Evolutionary conservation across 2,329 filamentous ascomycete species (phyloP).

Genomic region (Botryotinia globosa): DNA sequence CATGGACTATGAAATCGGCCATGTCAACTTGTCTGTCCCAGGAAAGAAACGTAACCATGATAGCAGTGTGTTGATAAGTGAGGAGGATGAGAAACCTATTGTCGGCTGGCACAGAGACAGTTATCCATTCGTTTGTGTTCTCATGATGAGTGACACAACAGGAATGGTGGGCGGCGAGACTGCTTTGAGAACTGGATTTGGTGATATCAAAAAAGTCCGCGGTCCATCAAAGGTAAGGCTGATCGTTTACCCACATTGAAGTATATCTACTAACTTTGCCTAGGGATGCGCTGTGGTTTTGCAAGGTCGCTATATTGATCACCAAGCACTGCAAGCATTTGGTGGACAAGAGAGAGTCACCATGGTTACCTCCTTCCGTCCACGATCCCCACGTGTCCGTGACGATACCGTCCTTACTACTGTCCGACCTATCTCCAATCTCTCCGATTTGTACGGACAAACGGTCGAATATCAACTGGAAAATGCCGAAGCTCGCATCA

Average conservation of each 20-base stretch:
- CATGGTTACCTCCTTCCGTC: conserved; percentile 47
- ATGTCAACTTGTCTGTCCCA: conserved; percentile 53
- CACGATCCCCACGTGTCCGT: conserved; percentile 41
- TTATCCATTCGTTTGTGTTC: conserved; percentile 51
- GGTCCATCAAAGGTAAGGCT: conserved; percentile 44
- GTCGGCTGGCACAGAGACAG: conserved; percentile 51
- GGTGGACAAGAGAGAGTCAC: conserved; percentile 47
- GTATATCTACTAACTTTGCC: conserved; percentile 18
- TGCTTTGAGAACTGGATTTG: conserved; percentile 54
- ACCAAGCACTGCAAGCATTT: conserved; percentile 44
- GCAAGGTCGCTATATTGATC: conserved; percentile 47
- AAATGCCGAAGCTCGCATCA: conserved; percentile 40
- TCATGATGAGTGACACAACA: conserved; percentile 49
- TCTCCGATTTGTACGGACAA: conserved; percentile 42
- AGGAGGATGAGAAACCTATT: conserved; percentile 40
- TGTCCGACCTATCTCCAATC: conserved; percentile 41
- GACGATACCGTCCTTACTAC: conserved; percentile 44
- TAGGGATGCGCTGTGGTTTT: conserved; percentile 45
- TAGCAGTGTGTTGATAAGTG: conserved; percentile 31
- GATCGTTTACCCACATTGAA: neutral
- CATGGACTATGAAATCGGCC: conserved; percentile 57
- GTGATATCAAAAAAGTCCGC: conserved; percentile 45
- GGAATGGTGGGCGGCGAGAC: conserved; percentile 55
- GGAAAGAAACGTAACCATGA: conserved; percentile 31
- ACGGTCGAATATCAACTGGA: conserved; percentile 42